Conservation (phyloP, 2,329 filamentous ascomycete genomes). For the Myriosclerotinia scirpicola region DNA sequence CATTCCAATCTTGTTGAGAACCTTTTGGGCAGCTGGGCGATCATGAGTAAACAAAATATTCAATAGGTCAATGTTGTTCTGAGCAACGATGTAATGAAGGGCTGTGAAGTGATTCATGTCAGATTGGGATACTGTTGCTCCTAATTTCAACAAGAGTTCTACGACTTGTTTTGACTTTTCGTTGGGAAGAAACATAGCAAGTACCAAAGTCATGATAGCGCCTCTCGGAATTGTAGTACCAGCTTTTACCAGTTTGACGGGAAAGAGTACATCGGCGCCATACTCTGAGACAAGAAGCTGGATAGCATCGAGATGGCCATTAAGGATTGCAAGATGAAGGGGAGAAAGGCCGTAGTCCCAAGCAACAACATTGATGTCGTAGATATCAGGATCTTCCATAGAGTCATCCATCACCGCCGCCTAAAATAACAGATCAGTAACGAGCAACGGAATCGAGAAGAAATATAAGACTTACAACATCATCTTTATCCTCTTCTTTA, state of each 20-base stretch:
- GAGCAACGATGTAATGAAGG: slow-evolving; percentile 63
- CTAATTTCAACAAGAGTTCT: slow-evolving; percentile 63
- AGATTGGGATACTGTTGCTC: slow-evolving; percentile 71
- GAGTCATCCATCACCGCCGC: slow-evolving; percentile 54
- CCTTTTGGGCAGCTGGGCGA: slow-evolving; percentile 57
- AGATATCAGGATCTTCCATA: slow-evolving; percentile 73
- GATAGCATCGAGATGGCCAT: slow-evolving; percentile 68
- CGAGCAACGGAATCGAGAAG: slow-evolving; percentile 41
- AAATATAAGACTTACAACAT: slow-evolving; percentile 48
- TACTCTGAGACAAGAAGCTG: slow-evolving; percentile 69
- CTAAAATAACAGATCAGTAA: slow-evolving; percentile 36
- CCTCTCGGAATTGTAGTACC: slow-evolving; percentile 46
- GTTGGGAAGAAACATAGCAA: slow-evolving; percentile 64
- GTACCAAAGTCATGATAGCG: slow-evolving; percentile 67
- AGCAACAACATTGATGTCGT: slow-evolving; percentile 72
- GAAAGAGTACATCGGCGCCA: slow-evolving; percentile 73
- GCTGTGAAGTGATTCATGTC: slow-evolving; percentile 64
- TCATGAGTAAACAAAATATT: slow-evolving; percentile 57
- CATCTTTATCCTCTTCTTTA: slow-evolving; percentile 44
- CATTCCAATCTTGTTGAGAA: slow-evolving; percentile 64
- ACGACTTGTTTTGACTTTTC: slow-evolving; percentile 66
- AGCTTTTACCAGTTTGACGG: slow-evolving; percentile 56
- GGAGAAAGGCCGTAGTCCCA: slow-evolving; percentile 77
- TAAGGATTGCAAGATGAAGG: slow-evolving; percentile 75
- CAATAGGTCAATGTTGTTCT: slow-evolving; percentile 50